Evolutionary conservation across 495 filamentous ascomycete species (phyloP), one percentile per base, ranked within the genome.

Genomic region (Cairneyella variabilis): DNA sequence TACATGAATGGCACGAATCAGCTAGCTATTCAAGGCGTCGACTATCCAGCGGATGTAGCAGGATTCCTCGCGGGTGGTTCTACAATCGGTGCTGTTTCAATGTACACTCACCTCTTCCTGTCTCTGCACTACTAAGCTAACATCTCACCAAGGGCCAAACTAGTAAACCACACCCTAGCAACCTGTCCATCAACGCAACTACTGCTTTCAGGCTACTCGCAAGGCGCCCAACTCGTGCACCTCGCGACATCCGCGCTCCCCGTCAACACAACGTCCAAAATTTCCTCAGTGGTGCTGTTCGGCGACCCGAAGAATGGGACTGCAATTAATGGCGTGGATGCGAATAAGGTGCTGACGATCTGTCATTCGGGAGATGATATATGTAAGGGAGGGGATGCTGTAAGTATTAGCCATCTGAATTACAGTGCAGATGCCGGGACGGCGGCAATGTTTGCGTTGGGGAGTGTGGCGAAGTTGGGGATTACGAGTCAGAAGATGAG

Each of bases 211-310:
- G 58, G 58, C 20, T 72, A 72, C 57, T 76, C 75, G 58, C 79
- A 83, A 64, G 80, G 80, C 36, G 77, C 78, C 3, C 78, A 79
- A 20, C 66, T 84, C 38, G 71, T 73, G 44, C 72, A 78, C 50
- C 70, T 66, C 41, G 70, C 78, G 1, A 68, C 80, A 48, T 64
- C 73, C 40, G 49, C 63, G 11, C 68, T 76, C 4, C 61, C 65
- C 11, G 61, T 67, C 1, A 54, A 62, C 25, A 69, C 79, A 32
- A 65, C 70, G 52, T 62, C 71, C 43, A 69, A 72, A 60, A 74
- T 83, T 56, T 74, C 71, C 40, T 77, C 74, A 23, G 77, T 77
- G 10, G 72, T 79, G n/a, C 69, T 77, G 0, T 83, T 75, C 39
- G 79, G 80, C 3, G 77, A 82, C 57, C 82, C 79, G 36, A 73